Evolutionary conservation across 306 rosid genomes (phyloP).

Genomic region (Dalbergia cultrata): DNA sequence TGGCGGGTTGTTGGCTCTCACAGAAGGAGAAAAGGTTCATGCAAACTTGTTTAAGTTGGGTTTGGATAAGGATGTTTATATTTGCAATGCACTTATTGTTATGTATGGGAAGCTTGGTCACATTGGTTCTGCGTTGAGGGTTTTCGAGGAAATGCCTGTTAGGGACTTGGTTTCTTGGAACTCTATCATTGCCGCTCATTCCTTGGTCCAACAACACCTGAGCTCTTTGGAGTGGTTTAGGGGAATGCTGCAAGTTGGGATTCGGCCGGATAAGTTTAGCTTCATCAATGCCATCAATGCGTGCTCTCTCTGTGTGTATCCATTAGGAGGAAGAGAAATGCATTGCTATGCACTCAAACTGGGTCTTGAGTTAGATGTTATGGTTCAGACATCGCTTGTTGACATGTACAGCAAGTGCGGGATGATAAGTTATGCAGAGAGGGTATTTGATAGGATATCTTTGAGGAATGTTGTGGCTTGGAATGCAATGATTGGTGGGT

Average conservation of each 20-base stretch:
- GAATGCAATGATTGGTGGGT: conserved; percentile 69
- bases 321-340: conserved; percentile 54
- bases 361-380: conserved; percentile 54
- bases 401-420: conserved; percentile 65
- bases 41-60: conserved; percentile 60
- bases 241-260: conserved; percentile 53
- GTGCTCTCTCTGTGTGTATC: conserved; percentile 53
- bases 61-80: conserved; percentile 56
- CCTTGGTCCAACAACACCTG: conserved; percentile 47
- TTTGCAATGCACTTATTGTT: conserved; percentile 56
- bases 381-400: conserved; percentile 63
- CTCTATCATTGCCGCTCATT: conserved; percentile 62
- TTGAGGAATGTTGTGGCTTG: conserved; percentile 59
- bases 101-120: conserved; percentile 63
- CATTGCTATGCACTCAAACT: conserved; percentile 58
- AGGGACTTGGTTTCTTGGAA: conserved; percentile 69
- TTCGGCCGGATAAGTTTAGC: conserved; percentile 59
- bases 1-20: conserved; percentile 49
- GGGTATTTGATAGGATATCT: conserved; percentile 53
- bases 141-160: conserved; percentile 63
- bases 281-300: conserved; percentile 54
- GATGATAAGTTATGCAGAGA: conserved; percentile 55
- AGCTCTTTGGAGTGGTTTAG: conserved; percentile 53
- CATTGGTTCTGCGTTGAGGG: conserved; percentile 51
- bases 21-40: conserved; percentile 53